A percentile compares a stretch with the other conserved stretches of the same genome.
Conservation (phyloP, 306 rosid species). For the Cajanus cajan region DNA sequence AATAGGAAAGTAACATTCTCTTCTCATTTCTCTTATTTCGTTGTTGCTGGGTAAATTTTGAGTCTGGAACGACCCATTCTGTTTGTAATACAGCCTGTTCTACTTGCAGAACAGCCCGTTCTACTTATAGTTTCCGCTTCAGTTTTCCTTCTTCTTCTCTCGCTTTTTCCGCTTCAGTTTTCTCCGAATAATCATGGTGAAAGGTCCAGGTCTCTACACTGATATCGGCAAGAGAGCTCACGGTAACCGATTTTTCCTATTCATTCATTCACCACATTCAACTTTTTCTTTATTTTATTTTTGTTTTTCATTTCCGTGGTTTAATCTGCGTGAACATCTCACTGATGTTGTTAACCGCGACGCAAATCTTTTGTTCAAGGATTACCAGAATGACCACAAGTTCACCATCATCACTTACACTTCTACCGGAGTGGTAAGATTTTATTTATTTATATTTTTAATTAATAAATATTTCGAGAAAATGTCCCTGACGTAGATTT, state of each 20-base stretch:
- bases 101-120: no score
- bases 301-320: background rate
- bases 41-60: no score
- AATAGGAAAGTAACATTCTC: no score
- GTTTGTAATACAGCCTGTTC: no score
- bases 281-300: background rate
- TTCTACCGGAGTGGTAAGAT: slow-evolving; percentile 68
- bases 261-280: background rate
- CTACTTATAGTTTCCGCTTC: no score
- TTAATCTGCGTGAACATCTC: background rate
- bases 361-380: slow-evolving; percentile 86
- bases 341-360: background rate
- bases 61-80: no score
- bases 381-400: slow-evolving; percentile 94
- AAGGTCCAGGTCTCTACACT: slow-evolving; percentile 91
- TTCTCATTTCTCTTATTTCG: no score
- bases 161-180: slow-evolving; percentile 32
- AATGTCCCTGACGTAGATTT: background rate
- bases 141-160: slow-evolving; percentile 4
- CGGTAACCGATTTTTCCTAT: slow-evolving; percentile 43
- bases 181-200: slow-evolving; percentile 68
- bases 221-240: slow-evolving; percentile 92
- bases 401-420: slow-evolving; percentile 81
- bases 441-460: background rate
- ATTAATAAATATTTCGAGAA: no score